Evolutionary conservation across 163 green algal species (phyloP), one percentile per base, ranked within the genome.

Genomic region (Picocystis sp.): DNA sequence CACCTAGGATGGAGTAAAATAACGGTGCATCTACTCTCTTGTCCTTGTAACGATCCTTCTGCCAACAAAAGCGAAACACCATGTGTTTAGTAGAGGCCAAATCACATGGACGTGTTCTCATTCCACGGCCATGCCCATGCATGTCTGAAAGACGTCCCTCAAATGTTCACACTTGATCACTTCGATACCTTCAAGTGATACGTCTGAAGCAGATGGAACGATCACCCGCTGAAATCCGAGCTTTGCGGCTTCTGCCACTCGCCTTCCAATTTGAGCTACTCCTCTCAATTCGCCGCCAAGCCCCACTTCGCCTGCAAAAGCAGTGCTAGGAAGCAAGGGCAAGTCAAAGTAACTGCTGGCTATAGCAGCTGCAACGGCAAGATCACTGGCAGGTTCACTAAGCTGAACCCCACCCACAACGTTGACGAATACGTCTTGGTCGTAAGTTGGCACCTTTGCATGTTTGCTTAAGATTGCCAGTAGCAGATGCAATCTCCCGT

Each of bases 351-450:
- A 67, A 15, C 47, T 66, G 44, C 42, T 56, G 22, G 75, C 78
- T 23, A 94, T 74, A 15, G 86, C 79, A 2, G 85, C 47, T 2
- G 71, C 73, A 0, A 94, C 61, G 0, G 85, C 81, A 19, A 95
- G 69, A 61, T 95, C 86, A 22, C 70, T 66, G 1, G 80, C 74
- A 0, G 81, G 76, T 46, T 95, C 86, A 3, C 54, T 72, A 29
- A 77, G 29, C 50, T 73, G 65, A 48, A 80, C 49, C 12, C 81
- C 81, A 2, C 79, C 82, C 19, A 83, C 73, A 10, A 92, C 75
- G 50, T 92, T 92, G 0, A 82, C 53, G 45, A 82, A 74, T 5
- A 92, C 55, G 49, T 82, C 65, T 11, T 71, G 57, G 5, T 22
- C 14, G 22, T 64, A 68, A 2, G 76, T 62, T 29, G 57, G 64